Percentiles rank a stretch among this genome's conserved stretches.
Conservation (phyloP, 208 protist species). For the Angomonas ambiguus region DNA sequence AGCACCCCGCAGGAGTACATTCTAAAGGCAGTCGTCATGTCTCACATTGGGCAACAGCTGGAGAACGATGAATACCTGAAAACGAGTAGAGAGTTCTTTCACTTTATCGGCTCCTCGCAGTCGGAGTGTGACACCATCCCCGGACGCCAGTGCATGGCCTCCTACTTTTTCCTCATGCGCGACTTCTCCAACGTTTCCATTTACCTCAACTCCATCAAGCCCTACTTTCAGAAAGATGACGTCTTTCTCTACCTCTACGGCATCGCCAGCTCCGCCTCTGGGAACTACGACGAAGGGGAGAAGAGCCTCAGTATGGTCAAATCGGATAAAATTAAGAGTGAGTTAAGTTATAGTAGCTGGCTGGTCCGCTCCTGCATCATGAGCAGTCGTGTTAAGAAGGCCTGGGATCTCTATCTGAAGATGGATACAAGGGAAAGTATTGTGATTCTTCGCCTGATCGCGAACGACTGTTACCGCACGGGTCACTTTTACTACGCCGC, state of each 20-base stretch:
- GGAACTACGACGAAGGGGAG: conserved; percentile 88
- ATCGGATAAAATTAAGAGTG: conserved; percentile 88
- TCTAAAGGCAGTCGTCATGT: conserved; percentile 93
- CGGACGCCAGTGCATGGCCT: conserved; percentile 96
- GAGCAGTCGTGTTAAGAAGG: conserved; percentile 90
- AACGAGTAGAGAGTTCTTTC: conserved; percentile 94
- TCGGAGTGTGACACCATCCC: conserved; percentile 97
- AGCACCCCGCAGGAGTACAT: conserved; percentile 93
- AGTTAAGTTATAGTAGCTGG: conserved; percentile 93
- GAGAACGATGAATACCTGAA: conserved; percentile 92
- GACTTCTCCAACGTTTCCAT: conserved; percentile 95
- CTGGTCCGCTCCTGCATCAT: conserved; percentile 93
- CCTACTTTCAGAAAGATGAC: conserved; percentile 95
- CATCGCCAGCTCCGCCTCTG: conserved; percentile 83
- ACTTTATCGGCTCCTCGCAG: conserved; percentile 92
- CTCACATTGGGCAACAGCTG: conserved; percentile 87
- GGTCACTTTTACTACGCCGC: conserved; percentile 95
- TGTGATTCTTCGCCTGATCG: conserved; percentile 93
- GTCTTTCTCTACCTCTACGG: conserved; percentile 92
- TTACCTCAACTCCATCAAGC: conserved; percentile 95
- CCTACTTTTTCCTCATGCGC: conserved; percentile 94
- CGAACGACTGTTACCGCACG: conserved; percentile 97
- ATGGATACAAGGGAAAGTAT: conserved; percentile 95
- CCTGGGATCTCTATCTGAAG: conserved; percentile 97
- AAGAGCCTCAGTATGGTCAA: conserved; percentile 79